phyloP scores from a whole-genome alignment of 495 filamentous ascomycete genomes.

The Hyaloscypha finlandica region DNA sequence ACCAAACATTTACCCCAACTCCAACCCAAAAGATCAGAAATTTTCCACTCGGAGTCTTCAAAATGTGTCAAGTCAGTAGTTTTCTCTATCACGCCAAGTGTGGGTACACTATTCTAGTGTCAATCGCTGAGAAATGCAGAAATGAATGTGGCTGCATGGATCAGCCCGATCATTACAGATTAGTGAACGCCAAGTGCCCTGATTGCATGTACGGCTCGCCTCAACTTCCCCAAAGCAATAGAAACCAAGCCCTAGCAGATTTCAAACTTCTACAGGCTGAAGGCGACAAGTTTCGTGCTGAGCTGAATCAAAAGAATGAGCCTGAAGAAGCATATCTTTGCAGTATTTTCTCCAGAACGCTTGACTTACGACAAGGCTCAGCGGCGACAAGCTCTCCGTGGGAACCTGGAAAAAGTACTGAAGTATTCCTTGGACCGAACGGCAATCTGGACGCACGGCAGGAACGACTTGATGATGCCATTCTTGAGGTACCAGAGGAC shows the following conservation, averaged over 20 bases:
- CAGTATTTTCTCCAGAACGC: neutral
- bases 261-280: neutral
- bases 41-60: neutral
- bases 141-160: neutral
- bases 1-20: neutral
- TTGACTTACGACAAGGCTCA: neutral
- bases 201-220: neutral
- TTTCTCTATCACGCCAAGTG: neutral
- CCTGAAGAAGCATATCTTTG: neutral
- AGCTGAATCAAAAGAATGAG: neutral
- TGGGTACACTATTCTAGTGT: neutral
- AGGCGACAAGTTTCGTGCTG: neutral
- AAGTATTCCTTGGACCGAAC: neutral
- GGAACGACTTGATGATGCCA: neutral
- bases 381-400: neutral
- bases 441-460: neutral
- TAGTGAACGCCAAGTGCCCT: neutral
- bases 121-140: neutral
- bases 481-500: neutral
- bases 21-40: neutral
- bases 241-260: neutral
- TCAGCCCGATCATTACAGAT: neutral
- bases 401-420: neutral
- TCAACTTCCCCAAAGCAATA: neutral
- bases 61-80: neutral